These are phyloP conservation scores for Talaromyces adpressus DNA, from an alignment of 495 filamentous ascomycete genomes.

Conservation along the genomic window DNA sequence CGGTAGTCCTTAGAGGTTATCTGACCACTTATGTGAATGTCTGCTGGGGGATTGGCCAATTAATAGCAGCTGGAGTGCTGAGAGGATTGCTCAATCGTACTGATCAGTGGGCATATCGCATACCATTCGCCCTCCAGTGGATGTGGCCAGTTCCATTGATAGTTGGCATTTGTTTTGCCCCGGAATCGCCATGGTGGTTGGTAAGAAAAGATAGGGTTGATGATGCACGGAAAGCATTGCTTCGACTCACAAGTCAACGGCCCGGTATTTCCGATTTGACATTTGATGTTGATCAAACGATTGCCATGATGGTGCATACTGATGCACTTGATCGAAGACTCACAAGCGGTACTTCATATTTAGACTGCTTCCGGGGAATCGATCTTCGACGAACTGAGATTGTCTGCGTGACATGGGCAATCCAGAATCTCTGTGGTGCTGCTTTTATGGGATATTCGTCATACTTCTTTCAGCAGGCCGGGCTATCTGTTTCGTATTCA, in stretches of 20 bases:
- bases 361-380: constrained; percentile 30
- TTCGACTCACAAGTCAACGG: constrained; percentile 24
- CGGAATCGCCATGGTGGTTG: constrained; percentile 43
- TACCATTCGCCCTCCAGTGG: constrained; percentile 52
- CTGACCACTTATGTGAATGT: constrained; percentile 42
- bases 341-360: constrained; percentile 23
- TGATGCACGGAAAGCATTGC: constrained; percentile 40
- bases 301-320: constrained; percentile 53
- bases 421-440: constrained; percentile 1
- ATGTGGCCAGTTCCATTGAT: constrained; percentile 44
- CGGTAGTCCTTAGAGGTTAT: constrained; percentile 33
- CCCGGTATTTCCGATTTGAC: constrained; percentile 23
- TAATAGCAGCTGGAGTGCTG: constrained; percentile 43
- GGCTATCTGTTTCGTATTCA: constrained; percentile 34
- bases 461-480: constrained; percentile 60
- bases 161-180: constrained; percentile 30
- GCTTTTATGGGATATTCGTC: constrained; percentile 43
- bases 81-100: constrained; percentile 22
- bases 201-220: constrained; percentile 25
- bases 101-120: constrained; percentile 46
- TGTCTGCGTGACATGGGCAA: constrained; percentile 7
- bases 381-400: constrained; percentile 37
- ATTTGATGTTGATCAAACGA: constrained; percentile 20
- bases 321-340: constrained; percentile 25
- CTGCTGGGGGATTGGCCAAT: constrained; percentile 45